phyloP scores from a whole-genome alignment of 2,329 filamentous ascomycete genomes.

The Botrytis deweyae region DNA sequence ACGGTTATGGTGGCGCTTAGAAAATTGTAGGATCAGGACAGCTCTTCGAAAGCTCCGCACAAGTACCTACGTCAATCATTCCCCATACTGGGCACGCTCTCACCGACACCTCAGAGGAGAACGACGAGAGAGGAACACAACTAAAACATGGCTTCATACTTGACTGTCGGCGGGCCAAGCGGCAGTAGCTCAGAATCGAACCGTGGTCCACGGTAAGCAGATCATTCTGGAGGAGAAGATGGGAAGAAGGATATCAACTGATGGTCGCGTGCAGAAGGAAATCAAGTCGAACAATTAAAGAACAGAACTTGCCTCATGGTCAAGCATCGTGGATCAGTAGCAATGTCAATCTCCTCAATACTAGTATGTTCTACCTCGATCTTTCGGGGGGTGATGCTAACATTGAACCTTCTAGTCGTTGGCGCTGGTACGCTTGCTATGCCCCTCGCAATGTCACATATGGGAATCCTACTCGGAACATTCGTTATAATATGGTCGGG shows the following conservation, averaged over 20 bases:
- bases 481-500: constrained; percentile 91
- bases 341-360: constrained; percentile 93
- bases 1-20: constrained; percentile 2
- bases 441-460: constrained; percentile 90
- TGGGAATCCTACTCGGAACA: constrained; percentile 84
- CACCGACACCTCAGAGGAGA: not conserved
- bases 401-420: constrained; percentile 61
- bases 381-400: constrained; percentile 30
- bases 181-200: constrained; percentile 33
- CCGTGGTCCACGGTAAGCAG: constrained; percentile 30
- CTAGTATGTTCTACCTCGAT: constrained; percentile 60
- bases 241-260: not conserved
- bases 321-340: constrained; percentile 88
- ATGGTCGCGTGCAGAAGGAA: constrained; percentile 29
- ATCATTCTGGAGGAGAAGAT: not conserved
- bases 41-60: constrained; percentile 12
- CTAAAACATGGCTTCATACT: constrained; percentile 35
- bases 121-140: not conserved
- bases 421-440: constrained; percentile 87
- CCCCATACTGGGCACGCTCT: not conserved
- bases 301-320: constrained; percentile 60
- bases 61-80: not conserved
- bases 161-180: constrained; percentile 30
- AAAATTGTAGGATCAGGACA: constrained; percentile 8
- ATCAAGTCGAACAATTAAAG: constrained; percentile 56